Evolutionary conservation across 495 filamentous ascomycete species (phyloP).

Genomic region (Chaetomium tenue): DNA sequence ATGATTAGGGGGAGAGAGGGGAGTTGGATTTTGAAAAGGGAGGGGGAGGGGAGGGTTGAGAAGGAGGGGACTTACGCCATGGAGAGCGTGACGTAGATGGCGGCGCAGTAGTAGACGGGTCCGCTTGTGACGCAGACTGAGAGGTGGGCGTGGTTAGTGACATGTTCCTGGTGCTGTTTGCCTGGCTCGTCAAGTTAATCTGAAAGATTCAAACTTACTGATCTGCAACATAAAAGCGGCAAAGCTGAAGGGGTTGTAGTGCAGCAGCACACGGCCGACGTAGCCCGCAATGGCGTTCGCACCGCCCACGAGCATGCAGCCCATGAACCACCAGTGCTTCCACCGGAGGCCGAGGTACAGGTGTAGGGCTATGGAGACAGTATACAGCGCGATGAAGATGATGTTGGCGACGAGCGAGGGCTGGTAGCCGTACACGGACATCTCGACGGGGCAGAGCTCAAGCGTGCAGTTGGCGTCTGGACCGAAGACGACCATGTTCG

Average conservation of each 20-base stretch:
- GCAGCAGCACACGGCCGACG: slow-evolving; percentile 42
- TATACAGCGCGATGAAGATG: slow-evolving; percentile 27
- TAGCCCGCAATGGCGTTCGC: slow-evolving; percentile 45
- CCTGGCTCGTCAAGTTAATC: no score
- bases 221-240: slow-evolving; percentile 47
- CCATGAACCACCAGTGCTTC: slow-evolving; percentile 35
- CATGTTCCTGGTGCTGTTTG: neutral
- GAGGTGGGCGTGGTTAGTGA: neutral
- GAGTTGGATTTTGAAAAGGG: no score
- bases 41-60: no score
- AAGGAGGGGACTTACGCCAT: slow-evolving; percentile 30
- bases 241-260: slow-evolving; percentile 44
- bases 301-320: slow-evolving; percentile 35
- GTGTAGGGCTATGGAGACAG: slow-evolving; percentile 19
- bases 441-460: slow-evolving; percentile 29
- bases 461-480: slow-evolving; percentile 33
- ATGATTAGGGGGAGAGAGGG: no score
- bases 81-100: slow-evolving; percentile 51
- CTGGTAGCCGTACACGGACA: slow-evolving; percentile 27
- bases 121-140: slow-evolving; percentile 51
- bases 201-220: slow-evolving; percentile 30
- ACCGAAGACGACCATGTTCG: slow-evolving; percentile 25
- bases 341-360: slow-evolving; percentile 35
- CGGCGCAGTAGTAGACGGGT: slow-evolving; percentile 53
- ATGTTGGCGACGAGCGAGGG: slow-evolving; percentile 28